These are phyloP conservation scores for Cicer arietinum DNA, from an alignment of 306 rosid species.

Conservation along the genomic window DNA sequence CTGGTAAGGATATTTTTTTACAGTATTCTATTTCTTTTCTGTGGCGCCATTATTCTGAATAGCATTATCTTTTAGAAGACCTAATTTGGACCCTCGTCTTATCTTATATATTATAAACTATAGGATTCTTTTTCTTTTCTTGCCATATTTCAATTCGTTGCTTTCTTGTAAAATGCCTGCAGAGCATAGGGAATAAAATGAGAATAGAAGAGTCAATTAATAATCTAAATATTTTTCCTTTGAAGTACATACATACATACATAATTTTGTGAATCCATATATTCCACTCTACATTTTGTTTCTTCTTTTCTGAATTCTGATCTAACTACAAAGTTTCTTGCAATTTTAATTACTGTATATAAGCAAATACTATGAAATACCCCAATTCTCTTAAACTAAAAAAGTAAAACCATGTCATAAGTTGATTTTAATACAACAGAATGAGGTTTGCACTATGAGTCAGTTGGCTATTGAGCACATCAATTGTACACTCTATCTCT, in stretches of 20 bases:
- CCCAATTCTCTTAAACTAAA: neutral
- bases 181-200: neutral
- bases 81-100: neutral
- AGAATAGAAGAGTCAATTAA: neutral
- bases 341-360: conserved; percentile 17
- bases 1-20: too few relatives aligned
- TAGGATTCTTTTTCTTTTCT: neutral
- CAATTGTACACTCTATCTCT: neutral
- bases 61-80: neutral
- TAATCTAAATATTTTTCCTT: neutral
- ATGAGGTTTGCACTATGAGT: neutral
- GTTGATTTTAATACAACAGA: conserved; percentile 17
- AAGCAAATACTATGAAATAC: conserved; percentile 17
- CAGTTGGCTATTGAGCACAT: conserved; percentile 23
- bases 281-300: neutral
- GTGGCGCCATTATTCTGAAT: neutral
- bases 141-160: neutral
- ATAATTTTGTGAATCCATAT: neutral
- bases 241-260: too few relatives aligned
- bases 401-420: conserved; percentile 25
- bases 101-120: neutral
- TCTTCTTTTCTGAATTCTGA: conserved; percentile 26
- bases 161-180: conserved; percentile 6
- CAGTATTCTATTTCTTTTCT: too few relatives aligned
- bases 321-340: conserved; percentile 40